These are phyloP conservation scores for Fusarium tricinctum DNA, from an alignment of 2,329 filamentous ascomycete species.

Conservation along the genomic window DNA sequence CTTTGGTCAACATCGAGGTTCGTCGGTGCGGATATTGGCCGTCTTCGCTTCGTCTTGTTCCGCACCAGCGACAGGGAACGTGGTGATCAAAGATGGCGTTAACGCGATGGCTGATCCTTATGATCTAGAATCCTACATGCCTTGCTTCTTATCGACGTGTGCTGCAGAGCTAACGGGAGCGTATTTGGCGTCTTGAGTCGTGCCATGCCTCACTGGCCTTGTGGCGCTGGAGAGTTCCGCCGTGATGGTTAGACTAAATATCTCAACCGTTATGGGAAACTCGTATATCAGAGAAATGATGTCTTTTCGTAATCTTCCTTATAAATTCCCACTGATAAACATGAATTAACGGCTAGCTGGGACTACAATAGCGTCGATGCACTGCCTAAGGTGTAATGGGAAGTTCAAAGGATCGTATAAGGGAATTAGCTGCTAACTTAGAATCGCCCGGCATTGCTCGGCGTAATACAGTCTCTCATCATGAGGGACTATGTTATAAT, in stretches of 20 bases:
- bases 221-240: slow-evolving; percentile 14
- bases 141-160: too few relatives aligned
- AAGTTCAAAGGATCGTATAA: too few relatives aligned
- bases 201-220: not conserved
- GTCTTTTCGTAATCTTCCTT: not conserved
- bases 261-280: slow-evolving; percentile 36
- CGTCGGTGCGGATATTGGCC: slow-evolving; percentile 1
- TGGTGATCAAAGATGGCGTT: slow-evolving; percentile 18
- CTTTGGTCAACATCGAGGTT: not conserved
- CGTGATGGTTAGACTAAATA: slow-evolving; percentile 13
- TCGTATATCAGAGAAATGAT: slow-evolving; percentile 34
- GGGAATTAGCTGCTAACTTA: too few relatives aligned
- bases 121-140: not conserved
- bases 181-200: slow-evolving; percentile 7
- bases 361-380: too few relatives aligned
- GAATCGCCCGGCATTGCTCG: too few relatives aligned
- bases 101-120: not conserved
- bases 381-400: too few relatives aligned
- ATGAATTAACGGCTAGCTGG: too few relatives aligned
- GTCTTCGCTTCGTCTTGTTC: slow-evolving; percentile 10
- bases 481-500: too few relatives aligned
- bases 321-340: too few relatives aligned
- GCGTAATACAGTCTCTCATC: too few relatives aligned
- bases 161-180: slow-evolving; percentile 6
- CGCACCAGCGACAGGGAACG: not conserved